Percentiles rank a stretch among this genome's conserved stretches.
These are phyloP conservation scores for Bonia amplexicaulis DNA, from an alignment of 176 grass and related monocot species.

Conservation along the genomic window DNA sequence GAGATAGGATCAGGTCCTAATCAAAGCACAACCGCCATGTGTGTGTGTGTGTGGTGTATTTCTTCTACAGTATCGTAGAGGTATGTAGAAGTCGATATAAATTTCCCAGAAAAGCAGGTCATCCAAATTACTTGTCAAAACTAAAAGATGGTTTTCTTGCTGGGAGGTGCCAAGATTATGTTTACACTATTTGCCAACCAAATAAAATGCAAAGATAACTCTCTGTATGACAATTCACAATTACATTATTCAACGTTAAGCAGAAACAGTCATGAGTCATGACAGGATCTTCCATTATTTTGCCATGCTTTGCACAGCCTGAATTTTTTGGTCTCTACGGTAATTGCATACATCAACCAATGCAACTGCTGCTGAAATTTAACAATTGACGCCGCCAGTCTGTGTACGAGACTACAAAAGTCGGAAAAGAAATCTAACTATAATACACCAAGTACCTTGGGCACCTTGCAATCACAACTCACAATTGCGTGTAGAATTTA, in stretches of 20 bases:
- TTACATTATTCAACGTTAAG: not conserved
- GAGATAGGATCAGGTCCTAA: not conserved
- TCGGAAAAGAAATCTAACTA: not conserved
- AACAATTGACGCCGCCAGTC: not conserved
- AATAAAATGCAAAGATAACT: not conserved
- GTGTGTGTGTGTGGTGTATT: not conserved
- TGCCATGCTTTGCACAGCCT: not conserved
- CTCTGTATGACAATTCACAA: not conserved
- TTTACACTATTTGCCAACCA: not conserved
- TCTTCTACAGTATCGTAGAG: not conserved
- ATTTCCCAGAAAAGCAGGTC: not conserved
- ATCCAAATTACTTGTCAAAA: not conserved
- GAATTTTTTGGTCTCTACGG: not conserved
- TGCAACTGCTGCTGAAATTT: not conserved
- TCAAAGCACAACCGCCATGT: not conserved
- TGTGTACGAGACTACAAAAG: not conserved
- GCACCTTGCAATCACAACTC: not conserved
- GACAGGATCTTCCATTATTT: not conserved
- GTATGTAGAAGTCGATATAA: not conserved
- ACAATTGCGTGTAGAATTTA: not conserved
- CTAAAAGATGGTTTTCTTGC: not conserved
- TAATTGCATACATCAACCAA: not conserved
- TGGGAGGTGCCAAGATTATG: not conserved
- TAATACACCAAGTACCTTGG: not conserved
- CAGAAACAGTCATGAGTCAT: not conserved